Base-by-base conservation (phyloP, 805 yeast genomes). In the Tetrapisispora pingtungensis region DNA sequence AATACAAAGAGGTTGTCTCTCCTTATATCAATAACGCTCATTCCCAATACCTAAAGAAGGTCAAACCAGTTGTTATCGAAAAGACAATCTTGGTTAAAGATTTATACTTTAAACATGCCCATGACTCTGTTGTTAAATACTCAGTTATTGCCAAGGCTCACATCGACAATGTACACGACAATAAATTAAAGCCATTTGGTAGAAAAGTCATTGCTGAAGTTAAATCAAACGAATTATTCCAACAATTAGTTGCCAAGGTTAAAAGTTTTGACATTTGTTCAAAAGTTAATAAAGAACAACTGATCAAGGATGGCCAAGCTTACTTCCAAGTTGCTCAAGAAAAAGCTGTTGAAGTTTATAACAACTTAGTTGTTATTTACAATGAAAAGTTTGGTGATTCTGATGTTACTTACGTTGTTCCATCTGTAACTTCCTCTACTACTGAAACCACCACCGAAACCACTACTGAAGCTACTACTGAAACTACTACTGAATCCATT, bases 1-100 rank as follows among this genome's bases (percentile, higher is more conserved):
- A 48, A 12, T 56, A 56, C 38, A 47, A 42, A 24, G 43, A 49
- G 22, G 46, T 43, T 13, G 28, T 56, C n/a, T 40, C 46, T 26
- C 59, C 60, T n/a, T 26, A 34, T 7, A 28, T 49, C 6, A 24
- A n/a, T 34, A 33, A 37, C 15, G 34, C 35, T 18, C 32, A 33
- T 6, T 30, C 17, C 4, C 33, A 51, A 17, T 49, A 47, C 36
- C 10, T 17, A 14, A 40, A 12, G 2, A 24, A 26, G 14, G 36
- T 49, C 18, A 42, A 45, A 22, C 51, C 52, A 22, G 36, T 38
- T 19, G 27, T 47, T 26, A 20, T 42, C 1, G 33, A 26, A 37
- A 37, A 37, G 17, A 24, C 40, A 10, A 37, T 37, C 13, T 17
- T 27, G 17, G 40, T 27, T 5, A 37, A 37, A 28, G 33, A 37